Conservation (phyloP, 1,139 yeast genomes). For the Lizanozyma gosingica region DNA sequence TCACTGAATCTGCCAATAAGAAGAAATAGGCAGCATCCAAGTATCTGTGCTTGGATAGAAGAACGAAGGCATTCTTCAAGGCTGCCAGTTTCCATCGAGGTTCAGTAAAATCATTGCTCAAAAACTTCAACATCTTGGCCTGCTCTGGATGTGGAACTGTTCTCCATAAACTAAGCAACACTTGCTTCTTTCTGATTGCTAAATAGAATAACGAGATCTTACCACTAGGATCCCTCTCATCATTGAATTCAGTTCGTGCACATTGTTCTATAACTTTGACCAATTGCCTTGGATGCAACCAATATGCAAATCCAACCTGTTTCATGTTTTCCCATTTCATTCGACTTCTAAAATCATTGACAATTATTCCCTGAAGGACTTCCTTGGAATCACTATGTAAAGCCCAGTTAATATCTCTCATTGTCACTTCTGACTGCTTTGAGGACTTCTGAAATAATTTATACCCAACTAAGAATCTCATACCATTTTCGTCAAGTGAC, state of each 20-base stretch:
- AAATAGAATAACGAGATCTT: constrained; percentile 66
- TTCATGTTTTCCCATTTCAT: constrained; percentile 54
- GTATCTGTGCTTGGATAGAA: constrained; percentile 80
- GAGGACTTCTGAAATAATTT: constrained; percentile 49
- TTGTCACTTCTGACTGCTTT: constrained; percentile 42
- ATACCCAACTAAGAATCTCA: constrained; percentile 63
- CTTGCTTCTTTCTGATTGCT: constrained; percentile 69
- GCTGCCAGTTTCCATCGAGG: constrained; percentile 86
- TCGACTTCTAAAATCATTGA: constrained; percentile 41
- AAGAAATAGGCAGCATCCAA: constrained; percentile 88
- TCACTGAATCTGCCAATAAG: constrained; percentile 65
- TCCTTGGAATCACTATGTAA: constrained; percentile 75
- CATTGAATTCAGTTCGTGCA: constrained; percentile 61
- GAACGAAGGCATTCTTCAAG: constrained; percentile 81
- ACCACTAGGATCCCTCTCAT: constrained; percentile 61
- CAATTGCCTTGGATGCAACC: constrained; percentile 56
- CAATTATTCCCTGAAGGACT: constrained; percentile 39
- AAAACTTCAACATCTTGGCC: constrained; percentile 67
- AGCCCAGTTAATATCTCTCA: constrained; percentile 87
- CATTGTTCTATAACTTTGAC: constrained; percentile 50
- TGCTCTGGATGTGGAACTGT: constrained; percentile 74
- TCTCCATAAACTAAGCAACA: constrained; percentile 77
- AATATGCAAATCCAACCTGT: constrained; percentile 60
- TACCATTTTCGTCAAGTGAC: constrained; percentile 64
- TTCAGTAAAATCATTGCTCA: constrained; percentile 65